A percentile compares a stretch with the other conserved stretches of the same genome.
Evolutionary conservation across 371 early-diverging fungal species (phyloP).

Genomic region (Actinomucor elegans): DNA sequence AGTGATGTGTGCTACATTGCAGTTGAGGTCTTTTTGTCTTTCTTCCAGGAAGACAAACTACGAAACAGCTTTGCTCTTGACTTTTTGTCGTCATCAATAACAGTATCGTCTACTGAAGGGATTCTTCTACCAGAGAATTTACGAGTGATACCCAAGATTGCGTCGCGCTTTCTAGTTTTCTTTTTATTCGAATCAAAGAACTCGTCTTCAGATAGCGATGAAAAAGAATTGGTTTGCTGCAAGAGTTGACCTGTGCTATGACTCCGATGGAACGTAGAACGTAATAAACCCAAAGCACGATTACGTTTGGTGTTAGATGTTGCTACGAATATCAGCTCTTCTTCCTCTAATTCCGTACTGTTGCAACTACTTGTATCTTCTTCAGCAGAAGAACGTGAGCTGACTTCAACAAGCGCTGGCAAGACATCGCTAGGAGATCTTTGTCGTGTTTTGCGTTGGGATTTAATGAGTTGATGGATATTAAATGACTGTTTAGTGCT

Average conservation of each 20-base stretch:
- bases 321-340: background rate
- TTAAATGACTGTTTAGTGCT: background rate
- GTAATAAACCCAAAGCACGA: constrained; percentile 6
- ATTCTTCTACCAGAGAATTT: constrained; percentile 9
- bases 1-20: too few relatives aligned
- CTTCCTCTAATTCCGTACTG: too few relatives aligned
- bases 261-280: constrained; percentile 9
- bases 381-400: background rate
- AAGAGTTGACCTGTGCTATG: constrained; percentile 1
- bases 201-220: constrained; percentile 1
- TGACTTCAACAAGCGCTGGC: background rate
- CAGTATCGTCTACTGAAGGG: background rate
- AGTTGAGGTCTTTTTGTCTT: too few relatives aligned
- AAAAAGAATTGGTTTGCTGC: background rate
- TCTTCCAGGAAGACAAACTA: constrained; percentile 13
- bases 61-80: constrained; percentile 6
- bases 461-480: constrained; percentile 5
- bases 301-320: background rate
- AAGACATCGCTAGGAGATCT: background rate
- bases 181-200: background rate
- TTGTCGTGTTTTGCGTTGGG: constrained; percentile 1
- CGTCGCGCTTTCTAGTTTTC: constrained; percentile 14
- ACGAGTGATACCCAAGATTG: constrained; percentile 11
- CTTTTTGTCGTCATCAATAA: background rate
- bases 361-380: background rate